A percentile compares a stretch with the other conserved stretches of the same genome.
phyloP scores from a whole-genome alignment of 371 early-diverging fungal genomes.

The Mucor circinelloides region DNA sequence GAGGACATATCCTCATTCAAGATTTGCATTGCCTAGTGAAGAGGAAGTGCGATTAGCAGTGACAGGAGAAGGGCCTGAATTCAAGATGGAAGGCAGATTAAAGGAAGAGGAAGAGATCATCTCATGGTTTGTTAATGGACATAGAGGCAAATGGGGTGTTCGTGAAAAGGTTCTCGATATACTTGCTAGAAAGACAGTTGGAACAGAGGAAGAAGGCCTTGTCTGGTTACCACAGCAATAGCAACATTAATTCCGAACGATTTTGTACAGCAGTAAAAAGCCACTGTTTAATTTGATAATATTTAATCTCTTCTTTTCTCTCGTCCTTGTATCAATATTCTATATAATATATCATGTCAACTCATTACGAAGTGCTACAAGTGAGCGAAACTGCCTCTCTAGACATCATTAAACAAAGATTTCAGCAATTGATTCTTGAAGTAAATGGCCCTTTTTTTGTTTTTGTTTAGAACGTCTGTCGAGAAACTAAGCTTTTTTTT shows the following conservation, averaged over 20 bases:
- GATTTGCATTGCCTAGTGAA: constrained; percentile 81
- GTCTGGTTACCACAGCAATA: constrained; percentile 19
- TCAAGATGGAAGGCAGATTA: constrained; percentile 45
- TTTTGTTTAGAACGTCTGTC: neutral
- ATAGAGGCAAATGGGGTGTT: constrained; percentile 64
- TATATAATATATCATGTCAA: constrained; percentile 27
- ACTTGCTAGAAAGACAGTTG: constrained; percentile 59
- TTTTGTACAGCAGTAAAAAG: neutral
- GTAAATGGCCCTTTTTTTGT: constrained; percentile 24
- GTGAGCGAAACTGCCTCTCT: constrained; percentile 40
- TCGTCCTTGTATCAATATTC: neutral
- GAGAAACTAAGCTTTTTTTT: neutral
- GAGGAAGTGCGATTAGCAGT: constrained; percentile 68
- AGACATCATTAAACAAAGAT: constrained; percentile 50
- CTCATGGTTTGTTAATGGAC: constrained; percentile 65
- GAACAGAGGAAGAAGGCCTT: constrained; percentile 20
- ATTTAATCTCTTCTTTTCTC: neutral
- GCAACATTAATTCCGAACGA: neutral
- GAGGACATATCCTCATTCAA: constrained; percentile 69
- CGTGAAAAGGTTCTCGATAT: constrained; percentile 66
- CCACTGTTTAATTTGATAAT: neutral
- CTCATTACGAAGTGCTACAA: constrained; percentile 46
- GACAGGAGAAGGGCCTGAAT: constrained; percentile 61
- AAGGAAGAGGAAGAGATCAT: constrained; percentile 67
- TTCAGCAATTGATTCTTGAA: constrained; percentile 48